A percentile compares a stretch with the other conserved stretches of the same genome.
These are phyloP conservation scores for Lepiota brunneoincarnata DNA, from an alignment of 768 basidiomycete species.

Conservation along the genomic window DNA sequence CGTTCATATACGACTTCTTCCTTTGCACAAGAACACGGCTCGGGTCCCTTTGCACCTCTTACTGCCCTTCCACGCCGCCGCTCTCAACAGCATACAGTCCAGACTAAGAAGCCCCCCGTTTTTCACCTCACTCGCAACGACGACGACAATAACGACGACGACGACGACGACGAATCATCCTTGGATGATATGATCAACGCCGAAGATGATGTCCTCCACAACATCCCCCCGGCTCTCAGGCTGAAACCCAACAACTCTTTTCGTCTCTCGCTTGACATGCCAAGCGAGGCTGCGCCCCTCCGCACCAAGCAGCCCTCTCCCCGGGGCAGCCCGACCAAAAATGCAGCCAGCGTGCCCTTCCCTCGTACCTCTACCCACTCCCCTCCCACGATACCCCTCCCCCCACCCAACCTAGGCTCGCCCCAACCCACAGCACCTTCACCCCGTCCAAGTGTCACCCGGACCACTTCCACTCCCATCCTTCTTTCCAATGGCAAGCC, in stretches of 20 bases:
- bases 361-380: conserved; percentile 33
- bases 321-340: background rate
- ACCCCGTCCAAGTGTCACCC: conserved; percentile 30
- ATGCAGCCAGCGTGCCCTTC: conserved; percentile 32
- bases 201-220: conserved; percentile 30
- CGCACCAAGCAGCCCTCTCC: background rate
- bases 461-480: conserved; percentile 39
- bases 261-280: conserved; percentile 11
- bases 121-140: background rate
- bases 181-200: conserved; percentile 35
- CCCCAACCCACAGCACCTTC: conserved; percentile 16
- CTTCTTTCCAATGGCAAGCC: conserved; percentile 77
- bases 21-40: conserved; percentile 34
- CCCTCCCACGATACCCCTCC: conserved; percentile 14
- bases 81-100: background rate
- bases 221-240: conserved; percentile 17
- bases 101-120: background rate
- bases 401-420: conserved; percentile 5
- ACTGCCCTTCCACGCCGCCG: conserved; percentile 38
- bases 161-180: conserved; percentile 14
- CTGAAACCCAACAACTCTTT: conserved; percentile 20
- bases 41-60: conserved; percentile 49
- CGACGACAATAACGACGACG: conserved; percentile 3
- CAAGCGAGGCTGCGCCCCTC: conserved; percentile 17
- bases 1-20: conserved; percentile 25